Conservation (phyloP, 495 filamentous ascomycete species). For the Penicilliopsis zonata region DNA sequence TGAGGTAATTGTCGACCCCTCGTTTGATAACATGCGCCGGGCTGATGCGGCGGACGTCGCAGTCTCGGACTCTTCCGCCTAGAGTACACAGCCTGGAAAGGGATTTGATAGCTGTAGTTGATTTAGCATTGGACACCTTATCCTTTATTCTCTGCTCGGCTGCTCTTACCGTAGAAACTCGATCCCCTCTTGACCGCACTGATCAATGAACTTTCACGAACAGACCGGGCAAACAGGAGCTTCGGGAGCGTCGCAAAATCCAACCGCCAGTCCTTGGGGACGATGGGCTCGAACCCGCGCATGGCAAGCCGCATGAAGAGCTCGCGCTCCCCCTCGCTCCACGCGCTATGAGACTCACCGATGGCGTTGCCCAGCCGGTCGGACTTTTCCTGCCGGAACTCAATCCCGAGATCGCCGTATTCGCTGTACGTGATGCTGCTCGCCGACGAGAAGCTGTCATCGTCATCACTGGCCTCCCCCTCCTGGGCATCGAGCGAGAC, state of each 20-base stretch:
- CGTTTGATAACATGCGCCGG: constrained; percentile 21
- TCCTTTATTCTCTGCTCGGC: neutral
- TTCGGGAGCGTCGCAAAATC: constrained; percentile 52
- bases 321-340: constrained; percentile 38
- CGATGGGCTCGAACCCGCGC: constrained; percentile 47
- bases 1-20: constrained; percentile 24
- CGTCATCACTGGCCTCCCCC: constrained; percentile 1
- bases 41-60: constrained; percentile 9
- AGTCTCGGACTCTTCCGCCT: constrained; percentile 29
- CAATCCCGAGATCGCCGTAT: constrained; percentile 11
- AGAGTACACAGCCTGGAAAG: constrained; percentile 23
- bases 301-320: constrained; percentile 43
- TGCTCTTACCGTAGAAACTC: constrained; percentile 22
- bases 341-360: constrained; percentile 16
- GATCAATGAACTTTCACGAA: too few species aligned
- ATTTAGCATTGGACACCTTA: constrained; percentile 1
- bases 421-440: constrained; percentile 10
- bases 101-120: constrained; percentile 21
- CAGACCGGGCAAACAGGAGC: constrained; percentile 36
- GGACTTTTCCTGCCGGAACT: constrained; percentile 18
- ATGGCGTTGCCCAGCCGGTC: constrained; percentile 15
- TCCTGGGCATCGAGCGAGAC: neutral
- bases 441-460: neutral
- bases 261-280: constrained; percentile 41
- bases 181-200: constrained; percentile 22